phyloP scores from a whole-genome alignment of 1,284 basidiomycete species.

The Anthracocystis walkeri region DNA sequence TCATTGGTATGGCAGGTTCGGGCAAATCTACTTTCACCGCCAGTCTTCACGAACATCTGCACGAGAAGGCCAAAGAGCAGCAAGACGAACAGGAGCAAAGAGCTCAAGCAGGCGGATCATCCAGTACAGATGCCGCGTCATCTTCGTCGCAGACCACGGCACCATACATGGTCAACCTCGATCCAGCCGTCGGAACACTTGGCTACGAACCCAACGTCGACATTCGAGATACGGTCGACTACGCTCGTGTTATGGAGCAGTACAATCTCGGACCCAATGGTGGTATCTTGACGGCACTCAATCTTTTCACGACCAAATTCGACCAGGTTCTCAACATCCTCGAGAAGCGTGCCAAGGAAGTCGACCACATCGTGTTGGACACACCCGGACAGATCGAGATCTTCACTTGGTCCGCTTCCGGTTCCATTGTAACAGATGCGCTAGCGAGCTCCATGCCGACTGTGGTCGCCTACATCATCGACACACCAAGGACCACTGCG shows the following conservation, averaged over 20 bases:
- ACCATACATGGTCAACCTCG: conserved; percentile 96
- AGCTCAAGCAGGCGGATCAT: background rate
- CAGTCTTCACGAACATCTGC: conserved; percentile 52
- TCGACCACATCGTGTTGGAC: conserved; percentile 91
- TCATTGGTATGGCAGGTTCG: conserved; percentile 86
- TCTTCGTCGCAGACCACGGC: conserved; percentile 71
- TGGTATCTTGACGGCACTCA: conserved; percentile 94
- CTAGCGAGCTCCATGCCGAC: conserved; percentile 92
- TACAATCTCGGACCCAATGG: conserved; percentile 99
- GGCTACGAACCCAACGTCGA: conserved; percentile 97
- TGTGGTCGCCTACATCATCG: conserved; percentile 95
- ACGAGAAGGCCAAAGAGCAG: conserved; percentile 36
- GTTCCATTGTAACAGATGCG: conserved; percentile 98
- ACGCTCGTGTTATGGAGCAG: conserved; percentile 99
- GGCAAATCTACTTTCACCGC: conserved; percentile 97
- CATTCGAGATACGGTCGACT: conserved; percentile 96
- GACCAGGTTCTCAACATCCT: conserved; percentile 94
- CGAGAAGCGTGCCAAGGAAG: conserved; percentile 86
- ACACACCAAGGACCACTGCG: conserved; percentile 92
- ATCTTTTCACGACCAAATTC: conserved; percentile 98
- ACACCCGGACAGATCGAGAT: conserved; percentile 99
- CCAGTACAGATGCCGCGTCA: background rate
- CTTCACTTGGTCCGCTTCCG: conserved; percentile 99
- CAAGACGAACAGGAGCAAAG: conserved; percentile 25
- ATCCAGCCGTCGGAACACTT: conserved; percentile 90